phyloP scores from a whole-genome alignment of 129 eudicot species.

The Dittrichia graveolens region DNA sequence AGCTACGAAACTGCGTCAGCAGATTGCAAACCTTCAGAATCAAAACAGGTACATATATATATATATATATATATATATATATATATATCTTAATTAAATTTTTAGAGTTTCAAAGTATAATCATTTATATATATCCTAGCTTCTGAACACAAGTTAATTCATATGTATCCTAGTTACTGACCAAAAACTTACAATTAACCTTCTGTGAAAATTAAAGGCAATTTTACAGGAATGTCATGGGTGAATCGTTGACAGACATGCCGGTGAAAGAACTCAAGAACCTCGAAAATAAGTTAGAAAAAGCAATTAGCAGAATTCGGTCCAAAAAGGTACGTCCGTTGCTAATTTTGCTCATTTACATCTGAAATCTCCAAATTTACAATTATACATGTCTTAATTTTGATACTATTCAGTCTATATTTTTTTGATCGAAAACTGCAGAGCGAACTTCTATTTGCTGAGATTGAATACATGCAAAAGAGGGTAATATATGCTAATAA shows the following conservation, averaged over 20 bases:
- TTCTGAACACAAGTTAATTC: not conserved
- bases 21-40: constrained; percentile 69
- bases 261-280: constrained; percentile 58
- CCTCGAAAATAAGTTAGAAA: constrained; percentile 68
- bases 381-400: not conserved
- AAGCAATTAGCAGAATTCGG: constrained; percentile 71
- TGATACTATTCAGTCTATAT: not conserved
- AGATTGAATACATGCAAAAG: constrained; percentile 90
- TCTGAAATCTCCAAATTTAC: not conserved
- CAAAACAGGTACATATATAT: constrained; percentile 60
- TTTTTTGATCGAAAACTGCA: constrained; percentile 37
- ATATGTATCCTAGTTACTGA: not conserved
- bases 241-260: constrained; percentile 64
- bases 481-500: constrained; percentile 51
- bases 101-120: too few species aligned
- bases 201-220: constrained; percentile 20
- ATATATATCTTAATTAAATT: not conserved
- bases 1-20: constrained; percentile 73
- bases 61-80: not conserved
- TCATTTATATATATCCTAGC: not conserved
- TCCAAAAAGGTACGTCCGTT: constrained; percentile 65
- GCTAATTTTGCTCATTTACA: not conserved
- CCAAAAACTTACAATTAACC: not conserved
- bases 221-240: constrained; percentile 77
- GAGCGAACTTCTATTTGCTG: constrained; percentile 93